Conservation (phyloP, 805 yeast species). For the Crinitomyces ghanaensis region DNA sequence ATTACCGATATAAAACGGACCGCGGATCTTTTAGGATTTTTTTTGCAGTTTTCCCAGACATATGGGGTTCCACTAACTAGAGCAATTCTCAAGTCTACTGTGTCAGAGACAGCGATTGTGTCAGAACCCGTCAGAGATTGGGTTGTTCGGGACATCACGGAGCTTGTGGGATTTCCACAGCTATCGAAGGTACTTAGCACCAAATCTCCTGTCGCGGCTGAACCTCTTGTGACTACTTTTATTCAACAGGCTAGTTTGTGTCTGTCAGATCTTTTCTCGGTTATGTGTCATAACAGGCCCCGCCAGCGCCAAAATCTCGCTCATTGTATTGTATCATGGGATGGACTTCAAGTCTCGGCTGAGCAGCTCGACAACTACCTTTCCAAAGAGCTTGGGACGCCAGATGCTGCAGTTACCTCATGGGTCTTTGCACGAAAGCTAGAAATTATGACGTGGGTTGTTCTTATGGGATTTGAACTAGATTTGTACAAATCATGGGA, state of each 20-base stretch:
- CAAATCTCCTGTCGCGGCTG: conserved; percentile 17
- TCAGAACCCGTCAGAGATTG: conserved; percentile 16
- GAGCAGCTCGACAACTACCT: conserved; percentile 48
- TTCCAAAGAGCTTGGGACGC: conserved; percentile 15
- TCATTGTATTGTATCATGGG: conserved; percentile 51
- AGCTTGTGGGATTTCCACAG: conserved; percentile 18
- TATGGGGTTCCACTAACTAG: conserved; percentile 19
- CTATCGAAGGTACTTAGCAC: conserved; percentile 29
- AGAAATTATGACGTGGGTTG: conserved; percentile 59
- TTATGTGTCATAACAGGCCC: conserved; percentile 57
- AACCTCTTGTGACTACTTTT: conserved; percentile 23
- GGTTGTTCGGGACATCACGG: conserved; percentile 32
- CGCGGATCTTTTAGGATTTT: conserved; percentile 23
- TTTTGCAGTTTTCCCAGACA: conserved; percentile 21
- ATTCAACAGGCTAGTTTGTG: conserved; percentile 23
- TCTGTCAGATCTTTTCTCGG: conserved; percentile 39
- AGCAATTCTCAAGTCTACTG: conserved; percentile 16
- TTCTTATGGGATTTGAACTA: conserved; percentile 62
- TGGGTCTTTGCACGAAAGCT: conserved; percentile 61
- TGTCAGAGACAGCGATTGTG: conserved; percentile 5
- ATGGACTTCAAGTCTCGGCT: conserved; percentile 64
- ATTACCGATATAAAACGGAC: conserved; percentile 16
- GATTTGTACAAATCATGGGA: conserved; percentile 68
- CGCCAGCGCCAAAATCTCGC: conserved; percentile 70
- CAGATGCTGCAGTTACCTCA: conserved; percentile 23